Evolutionary conservation across 306 rosid species (phyloP).

Genomic region (Pueraria montana): DNA sequence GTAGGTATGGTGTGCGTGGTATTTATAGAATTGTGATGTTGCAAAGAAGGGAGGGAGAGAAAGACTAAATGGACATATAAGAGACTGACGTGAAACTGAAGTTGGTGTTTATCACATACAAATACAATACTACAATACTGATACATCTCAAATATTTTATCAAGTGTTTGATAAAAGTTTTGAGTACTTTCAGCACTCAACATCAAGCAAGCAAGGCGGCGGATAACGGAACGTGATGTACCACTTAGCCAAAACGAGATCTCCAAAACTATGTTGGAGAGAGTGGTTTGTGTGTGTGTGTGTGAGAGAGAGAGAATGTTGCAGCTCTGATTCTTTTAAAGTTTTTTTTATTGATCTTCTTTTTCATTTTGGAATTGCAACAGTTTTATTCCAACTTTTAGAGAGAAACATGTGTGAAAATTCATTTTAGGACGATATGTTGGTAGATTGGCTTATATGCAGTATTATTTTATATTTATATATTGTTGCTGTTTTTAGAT

Average conservation of each 20-base stretch:
- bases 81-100: constrained; percentile 65
- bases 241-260: constrained; percentile 50
- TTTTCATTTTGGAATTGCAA: background rate
- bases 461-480: background rate
- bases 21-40: constrained; percentile 62
- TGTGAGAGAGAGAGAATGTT: background rate
- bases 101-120: constrained; percentile 54
- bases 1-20: constrained; percentile 43
- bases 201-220: constrained; percentile 56
- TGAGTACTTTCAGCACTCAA: constrained; percentile 41
- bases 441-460: background rate
- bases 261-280: constrained; percentile 25
- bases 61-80: background rate
- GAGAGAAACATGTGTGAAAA: background rate
- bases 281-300: constrained; percentile 13
- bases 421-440: background rate
- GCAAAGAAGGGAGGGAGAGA: constrained; percentile 40
- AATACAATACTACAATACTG: constrained; percentile 40
- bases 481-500: background rate
- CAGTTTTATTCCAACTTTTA: background rate
- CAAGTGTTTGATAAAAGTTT: constrained; percentile 33
- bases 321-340: constrained; percentile 23
- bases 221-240: constrained; percentile 60
- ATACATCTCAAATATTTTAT: constrained; percentile 35
- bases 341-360: background rate